Evolutionary conservation across 331 rosid genomes (phyloP).

Genomic region (Quercus lobata): DNA sequence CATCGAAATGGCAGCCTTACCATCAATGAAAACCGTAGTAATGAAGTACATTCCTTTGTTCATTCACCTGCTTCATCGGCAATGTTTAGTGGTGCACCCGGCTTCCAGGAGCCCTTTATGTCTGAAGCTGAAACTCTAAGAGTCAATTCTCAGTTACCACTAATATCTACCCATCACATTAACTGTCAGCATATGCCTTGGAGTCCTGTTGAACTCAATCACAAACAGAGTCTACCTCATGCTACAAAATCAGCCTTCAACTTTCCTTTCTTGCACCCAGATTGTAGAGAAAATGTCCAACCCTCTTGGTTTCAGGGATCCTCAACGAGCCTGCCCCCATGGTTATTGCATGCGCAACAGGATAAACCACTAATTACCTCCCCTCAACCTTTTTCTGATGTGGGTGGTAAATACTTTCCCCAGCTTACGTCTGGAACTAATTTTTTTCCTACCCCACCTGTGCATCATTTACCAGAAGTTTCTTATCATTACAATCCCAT

Average conservation of each 20-base stretch:
- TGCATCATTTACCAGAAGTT: conserved; percentile 41
- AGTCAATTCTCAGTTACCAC: conserved; percentile 38
- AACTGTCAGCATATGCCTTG: conserved; percentile 24
- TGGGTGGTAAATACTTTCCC: conserved; percentile 34
- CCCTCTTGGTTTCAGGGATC: conserved; percentile 52
- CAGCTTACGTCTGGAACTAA: conserved; percentile 40
- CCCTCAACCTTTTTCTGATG: conserved; percentile 39
- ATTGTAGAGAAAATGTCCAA: conserved; percentile 41
- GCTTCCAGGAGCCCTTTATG: conserved; percentile 39
- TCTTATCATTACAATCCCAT: conserved; percentile 36
- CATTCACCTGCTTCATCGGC: conserved; percentile 37
- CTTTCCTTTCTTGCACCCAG: conserved; percentile 68
- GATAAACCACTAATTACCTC: conserved; percentile 36
- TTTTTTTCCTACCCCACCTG: conserved; percentile 29
- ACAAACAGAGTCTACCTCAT: conserved; percentile 42
- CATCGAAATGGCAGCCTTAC: conserved; percentile 40
- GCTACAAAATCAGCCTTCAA: conserved; percentile 43
- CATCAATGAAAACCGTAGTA: conserved; percentile 33
- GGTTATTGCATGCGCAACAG: conserved; percentile 55
- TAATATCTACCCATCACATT: conserved; percentile 35
- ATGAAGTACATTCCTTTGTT: conserved; percentile 36
- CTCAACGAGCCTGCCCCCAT: conserved; percentile 43
- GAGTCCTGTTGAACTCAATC: conserved; percentile 42
- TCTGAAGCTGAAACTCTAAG: conserved; percentile 53
- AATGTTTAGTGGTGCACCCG: conserved; percentile 32